Conservation (phyloP, 768 basidiomycete genomes). For the Panaeolus cyanescens region DNA sequence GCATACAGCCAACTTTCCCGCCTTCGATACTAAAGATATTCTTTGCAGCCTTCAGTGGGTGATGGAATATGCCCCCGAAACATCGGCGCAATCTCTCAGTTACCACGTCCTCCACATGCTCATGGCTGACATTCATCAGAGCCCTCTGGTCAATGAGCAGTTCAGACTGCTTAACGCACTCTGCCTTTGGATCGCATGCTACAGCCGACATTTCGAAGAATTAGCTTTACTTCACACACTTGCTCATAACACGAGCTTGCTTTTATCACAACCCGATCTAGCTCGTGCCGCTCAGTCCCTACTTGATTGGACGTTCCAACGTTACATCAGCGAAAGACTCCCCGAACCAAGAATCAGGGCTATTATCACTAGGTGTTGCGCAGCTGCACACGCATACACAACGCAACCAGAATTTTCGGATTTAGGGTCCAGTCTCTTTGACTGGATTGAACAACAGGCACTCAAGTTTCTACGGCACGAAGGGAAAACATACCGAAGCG, state of each 20-base stretch:
- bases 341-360: background rate
- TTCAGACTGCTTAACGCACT: slow-evolving; percentile 72
- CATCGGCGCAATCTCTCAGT: slow-evolving; percentile 55
- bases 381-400: background rate
- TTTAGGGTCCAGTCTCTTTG: background rate
- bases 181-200: slow-evolving; percentile 71
- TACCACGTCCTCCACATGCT: slow-evolving; percentile 81
- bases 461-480: background rate
- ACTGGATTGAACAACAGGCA: background rate
- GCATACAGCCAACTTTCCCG: slow-evolving; percentile 70
- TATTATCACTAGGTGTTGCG: background rate
- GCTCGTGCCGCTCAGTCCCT: slow-evolving; percentile 71
- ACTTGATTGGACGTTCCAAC: slow-evolving; percentile 72
- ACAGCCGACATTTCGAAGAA: slow-evolving; percentile 55
- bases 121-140: slow-evolving; percentile 63
- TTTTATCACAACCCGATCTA: slow-evolving; percentile 72
- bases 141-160: slow-evolving; percentile 84
- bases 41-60: slow-evolving; percentile 67
- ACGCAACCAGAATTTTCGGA: background rate
- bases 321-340: slow-evolving; percentile 32
- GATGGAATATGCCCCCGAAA: slow-evolving; percentile 36
- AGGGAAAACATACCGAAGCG: slow-evolving; percentile 32
- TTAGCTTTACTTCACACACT: slow-evolving; percentile 66
- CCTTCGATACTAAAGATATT: slow-evolving; percentile 48
- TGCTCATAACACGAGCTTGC: slow-evolving; percentile 62